Evolutionary conservation across 371 early-diverging fungal species (phyloP), one percentile per base, ranked within the genome.

Genomic region (Mucor lusitanicus): DNA sequence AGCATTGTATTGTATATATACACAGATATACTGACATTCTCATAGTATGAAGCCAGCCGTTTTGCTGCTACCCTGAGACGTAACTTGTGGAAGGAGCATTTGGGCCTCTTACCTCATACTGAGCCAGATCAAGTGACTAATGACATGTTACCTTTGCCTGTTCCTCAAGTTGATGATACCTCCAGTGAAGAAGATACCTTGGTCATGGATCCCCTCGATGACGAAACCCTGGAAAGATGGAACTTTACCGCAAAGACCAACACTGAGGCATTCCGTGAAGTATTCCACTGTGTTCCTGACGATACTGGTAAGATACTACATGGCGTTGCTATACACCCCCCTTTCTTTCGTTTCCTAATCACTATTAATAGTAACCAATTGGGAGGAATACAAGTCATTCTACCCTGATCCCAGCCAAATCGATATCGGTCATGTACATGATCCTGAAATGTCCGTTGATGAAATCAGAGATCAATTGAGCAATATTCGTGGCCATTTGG

Each of bases 41-140:
- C 32, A 5, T 72, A 83, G 80, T 85, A 83, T 63, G 77, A 89
- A 65, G 92, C 86, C 0, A 76, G 81, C 39, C 77, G 82, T 17
- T 91, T 91, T 61, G 95, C 93, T 12, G 88, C 89, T 72, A 82
- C 85, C 6, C 74, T 96, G 61, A 89, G 96, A n/a, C 84, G 88
- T 56, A 81, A 86, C 32, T 76, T 96, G 28, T 94, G 94, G 81
- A 88, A 89, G 62, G 96, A 96, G 69, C 96, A 96, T 74, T 74
- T 92, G 27, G 97, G 97, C 8, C 69, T 94, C 12, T 53, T 92
- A 30, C 81, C 80, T 30, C 75, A 79, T 50, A 69, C 76, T 6
- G 77, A 80, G 30, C 70, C 80, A 19, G 79, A 84, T 63, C 73
- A 82, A 3, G 81, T 87, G 1, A 85, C 79, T 32, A 65, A 78